These are phyloP conservation scores for Ophiocordyceps australis DNA, from an alignment of 2,329 filamentous ascomycete species.

Conservation along the genomic window DNA sequence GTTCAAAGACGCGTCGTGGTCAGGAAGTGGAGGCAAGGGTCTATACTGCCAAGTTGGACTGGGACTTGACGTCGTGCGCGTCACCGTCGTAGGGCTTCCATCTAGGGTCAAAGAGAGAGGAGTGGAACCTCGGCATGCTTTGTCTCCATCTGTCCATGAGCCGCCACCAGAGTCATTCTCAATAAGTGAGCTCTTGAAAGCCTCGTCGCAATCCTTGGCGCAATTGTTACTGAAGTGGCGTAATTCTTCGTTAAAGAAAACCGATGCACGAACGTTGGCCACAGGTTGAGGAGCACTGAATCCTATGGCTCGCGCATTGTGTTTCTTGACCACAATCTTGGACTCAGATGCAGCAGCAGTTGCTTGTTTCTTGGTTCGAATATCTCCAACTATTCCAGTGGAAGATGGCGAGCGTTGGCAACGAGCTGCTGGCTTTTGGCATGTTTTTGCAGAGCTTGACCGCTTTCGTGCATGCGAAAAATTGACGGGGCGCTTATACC, in stretches of 20 bases:
- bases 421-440: conserved; percentile 2
- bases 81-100: conserved; percentile 9
- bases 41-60: conserved; percentile 24
- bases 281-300: too few species aligned
- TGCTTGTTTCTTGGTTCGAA: too few species aligned
- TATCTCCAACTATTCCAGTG: conserved; percentile 6
- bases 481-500: conserved; percentile 33
- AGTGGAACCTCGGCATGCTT: conserved; percentile 15
- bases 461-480: conserved; percentile 30
- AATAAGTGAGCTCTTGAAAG: conserved; percentile 55
- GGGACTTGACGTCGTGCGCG: conserved; percentile 11
- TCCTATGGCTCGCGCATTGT: too few species aligned
- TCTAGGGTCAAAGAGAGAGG: conserved; percentile 24
- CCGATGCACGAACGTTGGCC: conserved; percentile 10
- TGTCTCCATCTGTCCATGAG: conserved; percentile 13
- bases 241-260: conserved; percentile 50
- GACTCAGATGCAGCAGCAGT: too few species aligned
- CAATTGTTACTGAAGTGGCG: conserved; percentile 71
- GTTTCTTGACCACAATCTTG: too few species aligned
- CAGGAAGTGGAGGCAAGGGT: conserved; percentile 31
- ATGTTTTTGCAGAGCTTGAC: conserved; percentile 11
- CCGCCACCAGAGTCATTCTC: conserved; percentile 17
- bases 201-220: conserved; percentile 79
- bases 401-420: conserved; percentile 5
- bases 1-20: conserved; percentile 7